Base-by-base conservation (phyloP, 495 filamentous ascomycete species). In the Penicillium coffeae region DNA sequence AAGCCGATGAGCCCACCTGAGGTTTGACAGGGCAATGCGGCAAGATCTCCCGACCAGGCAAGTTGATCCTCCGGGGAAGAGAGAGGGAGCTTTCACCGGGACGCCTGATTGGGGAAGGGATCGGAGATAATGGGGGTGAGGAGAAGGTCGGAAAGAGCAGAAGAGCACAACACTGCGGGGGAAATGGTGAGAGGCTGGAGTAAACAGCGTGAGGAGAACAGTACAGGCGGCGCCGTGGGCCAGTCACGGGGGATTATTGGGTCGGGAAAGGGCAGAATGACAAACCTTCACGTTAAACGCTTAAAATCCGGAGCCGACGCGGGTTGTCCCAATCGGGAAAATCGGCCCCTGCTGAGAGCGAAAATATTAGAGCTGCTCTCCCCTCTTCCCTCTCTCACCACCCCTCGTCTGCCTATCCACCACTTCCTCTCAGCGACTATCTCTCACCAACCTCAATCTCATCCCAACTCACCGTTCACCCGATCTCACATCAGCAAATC, bases 61-160 rank as follows among this genome's bases (percentile, higher is more conserved):
- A 30, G 4, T 5, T 30, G 25, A 30, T 30, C 25, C 25, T 30
- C 25, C 25, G 25, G 25, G 25, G 25, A 30, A 30, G 5, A 30
- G 47, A 38, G n/a, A 49, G 57, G 45, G 54, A 51, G 53, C 39
- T 49, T 57, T 63, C 67, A 70, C 67, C 67, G 67, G 51, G 33
- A 40, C 45, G 48, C 49, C 37, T 48, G 51, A 56, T 38, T 47
- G 54, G 42, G 67, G 60, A 54, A 64, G 64, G 41, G 62, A 63
- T 63, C 63, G 51, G 55, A 57, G 35, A 51, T 42, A 56, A 35
- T 43, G 36, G 21, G n/a, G n/a, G 25, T 43, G 21, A 25, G 38
- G 25, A 21, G 14, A 42, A 12, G 19, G 20, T 42, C 39, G 42
- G 18, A 35, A n/a, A n/a, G n/a, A n/a, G n/a, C n/a, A n/a, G n/a